Conservation (phyloP, 2,329 filamentous ascomycete genomes). For the Colletotrichum chlorophyti region DNA sequence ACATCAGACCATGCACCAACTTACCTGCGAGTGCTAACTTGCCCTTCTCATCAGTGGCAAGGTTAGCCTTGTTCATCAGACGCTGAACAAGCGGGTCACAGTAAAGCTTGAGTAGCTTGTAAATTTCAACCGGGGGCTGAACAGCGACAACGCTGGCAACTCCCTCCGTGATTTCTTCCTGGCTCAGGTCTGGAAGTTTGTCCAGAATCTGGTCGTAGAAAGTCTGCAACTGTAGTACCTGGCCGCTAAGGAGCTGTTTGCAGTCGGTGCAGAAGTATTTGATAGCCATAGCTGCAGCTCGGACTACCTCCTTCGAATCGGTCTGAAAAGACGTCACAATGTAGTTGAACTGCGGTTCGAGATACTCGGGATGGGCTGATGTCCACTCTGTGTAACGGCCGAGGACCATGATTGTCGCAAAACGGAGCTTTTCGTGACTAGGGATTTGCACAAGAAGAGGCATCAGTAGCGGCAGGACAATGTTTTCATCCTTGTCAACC, state of each 20-base stretch:
- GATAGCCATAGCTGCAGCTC: constrained; percentile 91
- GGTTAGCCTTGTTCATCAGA: constrained; percentile 86
- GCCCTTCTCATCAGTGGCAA: constrained; percentile 80
- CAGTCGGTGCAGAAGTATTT: constrained; percentile 98
- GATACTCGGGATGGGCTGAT: constrained; percentile 86
- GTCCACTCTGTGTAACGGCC: constrained; percentile 99
- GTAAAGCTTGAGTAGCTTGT: constrained; percentile 87
- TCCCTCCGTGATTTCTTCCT: constrained; percentile 96
- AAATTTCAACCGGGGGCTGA: constrained; percentile 81
- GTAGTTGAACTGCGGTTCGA: constrained; percentile 93
- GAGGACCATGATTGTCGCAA: constrained; percentile 97
- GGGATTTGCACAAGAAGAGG: constrained; percentile 93
- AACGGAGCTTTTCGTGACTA: constrained; percentile 95
- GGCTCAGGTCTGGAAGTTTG: constrained; percentile 82
- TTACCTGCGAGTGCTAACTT: constrained; percentile 86
- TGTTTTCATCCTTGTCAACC: constrained; percentile 87
- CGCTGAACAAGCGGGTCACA: constrained; percentile 88
- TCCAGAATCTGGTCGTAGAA: constrained; percentile 94
- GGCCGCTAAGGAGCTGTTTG: constrained; percentile 81
- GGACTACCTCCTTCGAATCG: constrained; percentile 86
- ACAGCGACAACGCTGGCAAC: constrained; percentile 91
- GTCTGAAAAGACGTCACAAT: constrained; percentile 93
- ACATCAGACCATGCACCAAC: constrained; percentile 30
- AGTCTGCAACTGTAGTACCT: constrained; percentile 84
- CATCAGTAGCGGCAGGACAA: constrained; percentile 90